These are phyloP conservation scores for Nepenthes mirabilis DNA, from an alignment of 148 eudicot genomes.

Conservation along the genomic window DNA sequence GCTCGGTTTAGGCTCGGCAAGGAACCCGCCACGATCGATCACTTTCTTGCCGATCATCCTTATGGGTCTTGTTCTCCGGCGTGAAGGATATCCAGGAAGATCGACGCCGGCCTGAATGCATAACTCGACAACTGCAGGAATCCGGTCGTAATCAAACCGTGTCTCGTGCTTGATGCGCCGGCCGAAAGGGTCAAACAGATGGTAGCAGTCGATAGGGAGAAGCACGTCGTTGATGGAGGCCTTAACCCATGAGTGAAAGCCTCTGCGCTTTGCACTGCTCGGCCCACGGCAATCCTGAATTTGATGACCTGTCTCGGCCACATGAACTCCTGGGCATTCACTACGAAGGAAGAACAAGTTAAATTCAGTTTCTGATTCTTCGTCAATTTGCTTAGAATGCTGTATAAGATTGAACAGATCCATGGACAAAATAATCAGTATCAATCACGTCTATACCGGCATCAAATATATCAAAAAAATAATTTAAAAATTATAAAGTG, in stretches of 20 bases:
- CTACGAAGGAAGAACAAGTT: constrained; percentile 20
- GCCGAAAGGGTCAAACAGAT: constrained; percentile 86
- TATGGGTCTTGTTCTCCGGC: constrained; percentile 69
- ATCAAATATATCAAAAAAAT: too few relatives aligned
- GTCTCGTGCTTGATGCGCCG: constrained; percentile 78
- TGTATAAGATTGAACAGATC: too few relatives aligned
- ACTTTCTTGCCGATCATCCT: constrained; percentile 71
- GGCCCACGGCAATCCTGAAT: constrained; percentile 69
- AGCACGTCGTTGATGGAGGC: constrained; percentile 82
- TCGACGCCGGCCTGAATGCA: constrained; percentile 98
- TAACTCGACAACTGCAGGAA: constrained; percentile 92
- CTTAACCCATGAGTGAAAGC: constrained; percentile 74
- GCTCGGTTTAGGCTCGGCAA: constrained; percentile 30
- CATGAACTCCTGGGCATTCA: constrained; percentile 74
- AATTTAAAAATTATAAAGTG: too few relatives aligned
- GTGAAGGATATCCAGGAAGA: constrained; percentile 69
- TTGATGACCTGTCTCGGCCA: constrained; percentile 54
- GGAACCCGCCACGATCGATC: constrained; percentile 58
- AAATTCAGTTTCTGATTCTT: not conserved
- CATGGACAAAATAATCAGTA: too few relatives aligned
- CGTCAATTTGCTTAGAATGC: too few relatives aligned
- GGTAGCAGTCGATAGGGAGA: constrained; percentile 81
- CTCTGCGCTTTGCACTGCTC: constrained; percentile 45
- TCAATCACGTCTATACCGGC: too few relatives aligned
- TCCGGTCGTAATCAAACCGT: constrained; percentile 69